Evolutionary conservation across 257 asterid species (phyloP).

Genomic region (Lavandula angustifolia): DNA sequence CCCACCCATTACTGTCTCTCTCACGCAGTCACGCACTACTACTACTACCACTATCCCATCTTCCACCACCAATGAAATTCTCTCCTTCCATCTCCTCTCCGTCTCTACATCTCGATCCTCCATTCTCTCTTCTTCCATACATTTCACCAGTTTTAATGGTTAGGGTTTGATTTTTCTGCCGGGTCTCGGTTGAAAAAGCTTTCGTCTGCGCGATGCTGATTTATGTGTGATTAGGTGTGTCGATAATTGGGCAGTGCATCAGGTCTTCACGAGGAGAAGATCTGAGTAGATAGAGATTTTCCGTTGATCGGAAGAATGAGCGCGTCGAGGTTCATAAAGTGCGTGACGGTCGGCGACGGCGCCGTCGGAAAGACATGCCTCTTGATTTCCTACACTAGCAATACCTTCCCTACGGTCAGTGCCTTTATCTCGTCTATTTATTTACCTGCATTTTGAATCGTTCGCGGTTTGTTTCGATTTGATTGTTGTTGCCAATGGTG

Average conservation of each 20-base stretch:
- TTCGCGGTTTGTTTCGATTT: conserved; percentile 2
- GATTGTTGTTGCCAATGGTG: neutral
- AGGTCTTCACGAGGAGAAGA: conserved; percentile 58
- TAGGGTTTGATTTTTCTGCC: conserved; percentile 33
- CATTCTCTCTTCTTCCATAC: conserved; percentile 41
- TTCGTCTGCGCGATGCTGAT: neutral
- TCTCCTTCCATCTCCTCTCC: conserved; percentile 30
- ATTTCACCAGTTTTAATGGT: conserved; percentile 29
- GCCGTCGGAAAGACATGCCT: conserved; percentile 72
- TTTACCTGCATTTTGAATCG: neutral
- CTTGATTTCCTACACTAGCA: conserved; percentile 70
- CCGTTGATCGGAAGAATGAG: conserved; percentile 46
- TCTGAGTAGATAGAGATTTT: conserved; percentile 35
- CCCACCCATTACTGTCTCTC: conserved; percentile 36
- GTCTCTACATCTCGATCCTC: conserved; percentile 50
- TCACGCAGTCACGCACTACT: conserved; percentile 25
- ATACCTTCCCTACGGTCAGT: conserved; percentile 81
- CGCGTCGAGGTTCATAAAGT: conserved; percentile 68
- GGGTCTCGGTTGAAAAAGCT: conserved; percentile 8
- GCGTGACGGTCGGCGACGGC: conserved; percentile 72
- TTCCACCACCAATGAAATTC: conserved; percentile 19
- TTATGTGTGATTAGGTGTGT: conserved; percentile 33
- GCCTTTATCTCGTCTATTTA: neutral
- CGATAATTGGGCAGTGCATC: conserved; percentile 30
- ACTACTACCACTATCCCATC: conserved; percentile 21